Percentiles rank a stretch among this genome's conserved stretches.
Evolutionary conservation across 164 flowering plant genomes (phyloP).

Genomic region (Hamamelis virginiana): DNA sequence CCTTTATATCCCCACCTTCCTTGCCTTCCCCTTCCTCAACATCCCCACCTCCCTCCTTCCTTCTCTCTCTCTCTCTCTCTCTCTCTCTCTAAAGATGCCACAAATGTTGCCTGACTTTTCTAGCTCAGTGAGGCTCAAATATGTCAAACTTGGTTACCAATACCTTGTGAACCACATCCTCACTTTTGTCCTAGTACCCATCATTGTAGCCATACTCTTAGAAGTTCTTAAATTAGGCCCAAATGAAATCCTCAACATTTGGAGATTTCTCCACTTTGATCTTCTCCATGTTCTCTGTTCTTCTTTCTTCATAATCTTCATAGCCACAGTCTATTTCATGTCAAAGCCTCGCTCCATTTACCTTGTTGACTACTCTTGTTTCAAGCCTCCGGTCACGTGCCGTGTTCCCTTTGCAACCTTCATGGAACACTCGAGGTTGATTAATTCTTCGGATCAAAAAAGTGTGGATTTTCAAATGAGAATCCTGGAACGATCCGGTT

Average conservation of each 20-base stretch:
- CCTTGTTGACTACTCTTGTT: slow-evolving; percentile 42
- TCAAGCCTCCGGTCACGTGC: slow-evolving; percentile 33
- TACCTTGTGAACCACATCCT: slow-evolving; percentile 10
- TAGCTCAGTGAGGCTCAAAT: slow-evolving; percentile 6
- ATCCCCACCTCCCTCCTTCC: neutral
- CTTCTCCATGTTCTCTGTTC: neutral
- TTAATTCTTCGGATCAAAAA: slow-evolving; percentile 14
- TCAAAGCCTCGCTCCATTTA: slow-evolving; percentile 37
- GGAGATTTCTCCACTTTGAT: slow-evolving; percentile 1
- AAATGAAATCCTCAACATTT: neutral
- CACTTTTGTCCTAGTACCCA: neutral
- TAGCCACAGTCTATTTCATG: slow-evolving; percentile 32
- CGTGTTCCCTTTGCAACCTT: slow-evolving; percentile 41
- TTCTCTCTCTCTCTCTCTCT: neutral
- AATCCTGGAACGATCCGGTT: slow-evolving; percentile 33
- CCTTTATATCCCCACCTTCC: neutral
- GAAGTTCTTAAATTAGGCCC: slow-evolving; percentile 2
- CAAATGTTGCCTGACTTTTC: slow-evolving; percentile 1
- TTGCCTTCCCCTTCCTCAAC: neutral
- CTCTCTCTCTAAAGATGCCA: neutral
- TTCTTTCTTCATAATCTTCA: neutral
- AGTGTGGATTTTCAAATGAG: slow-evolving; percentile 32
- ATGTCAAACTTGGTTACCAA: slow-evolving; percentile 5
- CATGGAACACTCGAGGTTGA: slow-evolving; percentile 35
- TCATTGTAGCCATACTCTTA: neutral